phyloP scores from a whole-genome alignment of 768 basidiomycete genomes.

The Leccinum broughii region DNA sequence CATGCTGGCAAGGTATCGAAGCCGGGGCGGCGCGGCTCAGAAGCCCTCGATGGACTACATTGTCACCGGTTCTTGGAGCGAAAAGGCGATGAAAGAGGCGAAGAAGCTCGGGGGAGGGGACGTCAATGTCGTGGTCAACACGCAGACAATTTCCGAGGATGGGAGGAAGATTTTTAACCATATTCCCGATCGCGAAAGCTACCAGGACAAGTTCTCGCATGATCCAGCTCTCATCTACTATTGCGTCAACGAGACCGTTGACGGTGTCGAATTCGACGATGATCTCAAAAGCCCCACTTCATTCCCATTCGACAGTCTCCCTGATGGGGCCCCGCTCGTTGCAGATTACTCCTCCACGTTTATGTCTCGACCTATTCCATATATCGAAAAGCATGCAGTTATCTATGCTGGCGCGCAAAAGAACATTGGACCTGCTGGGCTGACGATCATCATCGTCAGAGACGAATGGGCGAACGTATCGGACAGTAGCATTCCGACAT shows the following conservation, averaged over 20 bases:
- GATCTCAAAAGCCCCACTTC: conserved; percentile 53
- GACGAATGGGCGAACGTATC: conserved; percentile 70
- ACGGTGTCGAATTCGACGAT: conserved; percentile 85
- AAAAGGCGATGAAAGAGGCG: conserved; percentile 84
- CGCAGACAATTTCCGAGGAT: conserved; percentile 58
- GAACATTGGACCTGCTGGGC: conserved; percentile 93
- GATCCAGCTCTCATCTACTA: conserved; percentile 92
- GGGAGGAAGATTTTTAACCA: conserved; percentile 69
- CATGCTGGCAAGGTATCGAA: conserved; percentile 81
- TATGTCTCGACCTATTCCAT: conserved; percentile 91
- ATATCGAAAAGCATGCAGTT: conserved; percentile 85
- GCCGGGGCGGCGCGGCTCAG: conserved; percentile 58
- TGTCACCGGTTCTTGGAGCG: conserved; percentile 91
- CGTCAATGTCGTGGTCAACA: conserved; percentile 73
- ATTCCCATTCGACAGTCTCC: conserved; percentile 83
- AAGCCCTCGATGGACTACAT: conserved; percentile 82
- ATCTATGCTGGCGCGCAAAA: conserved; percentile 98
- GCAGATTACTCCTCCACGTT: conserved; percentile 97
- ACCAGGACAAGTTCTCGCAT: conserved; percentile 62
- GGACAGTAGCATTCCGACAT: conserved; percentile 83
- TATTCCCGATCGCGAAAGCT: conserved; percentile 73
- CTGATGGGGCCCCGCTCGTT: conserved; percentile 71
- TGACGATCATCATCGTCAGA: conserved; percentile 92
- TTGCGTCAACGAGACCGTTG: conserved; percentile 99
- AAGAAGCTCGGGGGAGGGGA: conserved; percentile 57